Evolutionary conservation across 2,329 filamentous ascomycete genomes (phyloP).

Genomic region (Piedraia hortae): DNA sequence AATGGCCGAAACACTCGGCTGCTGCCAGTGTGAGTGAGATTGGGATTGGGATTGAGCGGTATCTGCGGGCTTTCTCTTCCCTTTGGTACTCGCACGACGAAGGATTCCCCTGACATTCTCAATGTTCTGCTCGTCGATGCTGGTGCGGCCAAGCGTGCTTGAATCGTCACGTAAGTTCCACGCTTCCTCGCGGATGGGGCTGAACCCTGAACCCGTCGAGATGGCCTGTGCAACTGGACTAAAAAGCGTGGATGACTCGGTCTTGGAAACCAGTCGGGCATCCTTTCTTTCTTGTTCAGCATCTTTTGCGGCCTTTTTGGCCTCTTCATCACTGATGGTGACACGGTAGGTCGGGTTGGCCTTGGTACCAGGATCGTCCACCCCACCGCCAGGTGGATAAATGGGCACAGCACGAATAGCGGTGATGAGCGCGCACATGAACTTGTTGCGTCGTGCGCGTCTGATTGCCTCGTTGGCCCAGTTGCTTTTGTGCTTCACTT

Average conservation of each 20-base stretch:
- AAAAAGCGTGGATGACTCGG: conserved; percentile 6
- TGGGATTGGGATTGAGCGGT: too few species aligned
- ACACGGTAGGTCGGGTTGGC: conserved; percentile 66
- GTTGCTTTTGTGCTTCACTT: conserved; percentile 58
- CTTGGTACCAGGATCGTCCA: conserved; percentile 28
- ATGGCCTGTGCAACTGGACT: conserved; percentile 4
- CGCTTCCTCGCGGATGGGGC: conserved; percentile 19
- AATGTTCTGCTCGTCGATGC: conserved; percentile 17
- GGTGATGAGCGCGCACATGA: conserved; percentile 77
- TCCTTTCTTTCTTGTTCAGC: conserved; percentile 20
- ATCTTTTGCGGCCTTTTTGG: conserved; percentile 30
- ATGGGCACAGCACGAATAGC: conserved; percentile 75
- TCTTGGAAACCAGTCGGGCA: conserved; percentile 25
- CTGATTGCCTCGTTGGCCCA: conserved; percentile 48
- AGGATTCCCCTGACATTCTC: conserved; percentile 21
- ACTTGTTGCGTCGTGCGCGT: conserved; percentile 63
- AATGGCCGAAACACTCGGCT: too few species aligned
- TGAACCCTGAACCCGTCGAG: conserved; percentile 13
- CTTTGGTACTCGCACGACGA: conserved; percentile 17
- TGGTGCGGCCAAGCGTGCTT: conserved; percentile 15
- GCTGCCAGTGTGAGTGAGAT: too few species aligned
- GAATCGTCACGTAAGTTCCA: conserved; percentile 16
- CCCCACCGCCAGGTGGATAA: conserved; percentile 48
- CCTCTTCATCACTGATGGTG: conserved; percentile 39
- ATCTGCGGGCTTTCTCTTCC: conserved; percentile 16